Conservation (phyloP, 2,329 filamentous ascomycete species). For the Nigrospora osmanthi region DNA sequence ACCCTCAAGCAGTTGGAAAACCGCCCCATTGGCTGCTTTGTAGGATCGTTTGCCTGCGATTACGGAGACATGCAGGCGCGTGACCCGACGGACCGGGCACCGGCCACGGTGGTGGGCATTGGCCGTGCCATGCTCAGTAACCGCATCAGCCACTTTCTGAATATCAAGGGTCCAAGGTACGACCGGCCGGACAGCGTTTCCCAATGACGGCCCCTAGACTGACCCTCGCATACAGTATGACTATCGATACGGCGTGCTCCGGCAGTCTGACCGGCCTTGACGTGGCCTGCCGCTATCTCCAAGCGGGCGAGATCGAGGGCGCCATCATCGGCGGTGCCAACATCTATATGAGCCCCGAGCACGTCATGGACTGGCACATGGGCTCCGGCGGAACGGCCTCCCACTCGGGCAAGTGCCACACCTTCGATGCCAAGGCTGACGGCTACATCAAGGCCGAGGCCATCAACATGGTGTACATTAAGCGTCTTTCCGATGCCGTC, state of each 20-base stretch:
- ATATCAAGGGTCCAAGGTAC: slow-evolving; percentile 18
- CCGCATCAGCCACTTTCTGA: slow-evolving; percentile 23
- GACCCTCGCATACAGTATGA: no score
- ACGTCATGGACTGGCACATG: neutral
- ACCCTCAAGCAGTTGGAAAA: slow-evolving; percentile 8
- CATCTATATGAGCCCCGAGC: neutral
- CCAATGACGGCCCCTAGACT: no score
- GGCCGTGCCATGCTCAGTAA: slow-evolving; percentile 19
- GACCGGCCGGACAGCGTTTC: no score
- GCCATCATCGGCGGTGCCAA: slow-evolving; percentile 7
- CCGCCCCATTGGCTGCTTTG: neutral
- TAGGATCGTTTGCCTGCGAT: slow-evolving; percentile 9
- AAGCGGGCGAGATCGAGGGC: slow-evolving; percentile 10
- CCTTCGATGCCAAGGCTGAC: neutral
- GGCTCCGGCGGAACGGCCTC: neutral
- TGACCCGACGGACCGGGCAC: slow-evolving; percentile 12
- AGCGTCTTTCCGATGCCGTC: neutral
- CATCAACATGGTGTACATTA: neutral
- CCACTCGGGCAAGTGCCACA: neutral
- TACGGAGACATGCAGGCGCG: slow-evolving; percentile 11
- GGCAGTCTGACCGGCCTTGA: slow-evolving; percentile 16
- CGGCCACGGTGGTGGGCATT: slow-evolving; percentile 8
- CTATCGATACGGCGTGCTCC: slow-evolving; percentile 21
- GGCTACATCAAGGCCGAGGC: neutral
- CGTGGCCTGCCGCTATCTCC: slow-evolving; percentile 18